These are phyloP conservation scores for Warburgia ugandensis DNA, from an alignment of 164 flowering plant genomes.

Conservation along the genomic window DNA sequence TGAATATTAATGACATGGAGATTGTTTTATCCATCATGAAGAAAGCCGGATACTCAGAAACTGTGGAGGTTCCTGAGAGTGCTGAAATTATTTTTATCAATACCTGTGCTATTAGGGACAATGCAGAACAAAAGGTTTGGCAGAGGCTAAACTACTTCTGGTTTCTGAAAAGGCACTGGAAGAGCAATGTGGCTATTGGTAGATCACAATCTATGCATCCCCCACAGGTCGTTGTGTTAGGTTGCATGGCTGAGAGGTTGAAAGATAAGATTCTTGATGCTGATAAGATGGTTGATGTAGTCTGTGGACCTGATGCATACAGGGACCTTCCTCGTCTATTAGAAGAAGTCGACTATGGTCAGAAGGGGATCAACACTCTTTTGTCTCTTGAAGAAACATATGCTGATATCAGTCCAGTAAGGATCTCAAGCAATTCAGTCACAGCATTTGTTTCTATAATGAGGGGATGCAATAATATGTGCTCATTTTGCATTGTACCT, in stretches of 20 bases:
- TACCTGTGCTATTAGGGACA: slow-evolving; percentile 96
- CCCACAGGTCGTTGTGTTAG: slow-evolving; percentile 91
- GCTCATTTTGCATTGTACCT: slow-evolving; percentile 96
- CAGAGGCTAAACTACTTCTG: slow-evolving; percentile 96
- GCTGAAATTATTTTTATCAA: slow-evolving; percentile 94
- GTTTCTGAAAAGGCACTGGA: slow-evolving; percentile 97
- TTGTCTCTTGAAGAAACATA: slow-evolving; percentile 98
- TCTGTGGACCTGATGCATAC: slow-evolving; percentile 97
- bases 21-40: slow-evolving; percentile 93
- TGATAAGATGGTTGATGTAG: slow-evolving; percentile 99
- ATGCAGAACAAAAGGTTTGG: slow-evolving; percentile 97
- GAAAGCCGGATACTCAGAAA: slow-evolving; percentile 71
- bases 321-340: slow-evolving; percentile 83
- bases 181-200: slow-evolving; percentile 70
- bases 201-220: slow-evolving; percentile 75
- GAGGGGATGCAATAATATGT: slow-evolving; percentile 99
- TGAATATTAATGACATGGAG: slow-evolving; percentile 98
- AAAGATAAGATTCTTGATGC: slow-evolving; percentile 95
- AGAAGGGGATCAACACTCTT: slow-evolving; percentile 94
- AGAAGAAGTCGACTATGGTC: slow-evolving; percentile 91
- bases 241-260: slow-evolving; percentile 98
- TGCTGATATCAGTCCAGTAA: slow-evolving; percentile 90
- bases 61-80: slow-evolving; percentile 74
- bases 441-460: slow-evolving; percentile 92
- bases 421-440: slow-evolving; percentile 73